Conservation (phyloP, 2,329 filamentous ascomycete genomes). For the Cytospora leucostoma region DNA sequence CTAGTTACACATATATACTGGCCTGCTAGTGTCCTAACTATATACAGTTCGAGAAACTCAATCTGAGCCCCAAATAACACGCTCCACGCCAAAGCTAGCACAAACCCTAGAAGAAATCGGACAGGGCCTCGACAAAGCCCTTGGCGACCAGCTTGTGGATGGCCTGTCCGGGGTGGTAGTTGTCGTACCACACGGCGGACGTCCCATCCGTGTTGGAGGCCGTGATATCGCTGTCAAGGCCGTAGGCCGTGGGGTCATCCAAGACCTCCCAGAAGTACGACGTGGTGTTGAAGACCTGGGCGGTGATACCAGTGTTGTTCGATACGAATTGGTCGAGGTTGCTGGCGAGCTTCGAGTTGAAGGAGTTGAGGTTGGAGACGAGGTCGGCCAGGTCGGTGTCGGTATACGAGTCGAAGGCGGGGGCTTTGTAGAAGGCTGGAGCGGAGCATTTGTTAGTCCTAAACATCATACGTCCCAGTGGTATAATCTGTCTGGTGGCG, state of each 20-base stretch:
- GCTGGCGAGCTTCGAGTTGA: constrained; percentile 24
- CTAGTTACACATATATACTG: background rate
- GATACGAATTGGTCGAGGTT: constrained; percentile 21
- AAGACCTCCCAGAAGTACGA: constrained; percentile 26
- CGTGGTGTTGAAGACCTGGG: constrained; percentile 22
- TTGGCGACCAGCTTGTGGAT: constrained; percentile 24
- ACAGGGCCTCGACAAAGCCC: constrained; percentile 18
- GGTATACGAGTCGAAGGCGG: constrained; percentile 19
- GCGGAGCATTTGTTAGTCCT: background rate
- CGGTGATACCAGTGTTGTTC: constrained; percentile 23
- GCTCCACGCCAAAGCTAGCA: background rate
- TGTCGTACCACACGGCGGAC: constrained; percentile 25
- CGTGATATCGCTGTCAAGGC: constrained; percentile 25
- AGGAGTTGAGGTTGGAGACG: constrained; percentile 20
- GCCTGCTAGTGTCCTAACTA: background rate
- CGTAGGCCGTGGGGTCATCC: constrained; percentile 20
- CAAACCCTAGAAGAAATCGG: constrained; percentile 13
- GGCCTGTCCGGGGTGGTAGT: constrained; percentile 25
- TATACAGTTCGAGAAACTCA: background rate
- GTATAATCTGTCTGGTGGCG: no score
- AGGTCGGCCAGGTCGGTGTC: constrained; percentile 12
- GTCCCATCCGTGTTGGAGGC: constrained; percentile 23
- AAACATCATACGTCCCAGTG: background rate
- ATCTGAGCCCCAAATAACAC: background rate
- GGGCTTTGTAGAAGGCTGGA: constrained; percentile 23